A percentile compares a stretch with the other conserved stretches of the same genome.
phyloP scores from a whole-genome alignment of 2,329 filamentous ascomycete genomes.

The Pyricularia grisea region DNA sequence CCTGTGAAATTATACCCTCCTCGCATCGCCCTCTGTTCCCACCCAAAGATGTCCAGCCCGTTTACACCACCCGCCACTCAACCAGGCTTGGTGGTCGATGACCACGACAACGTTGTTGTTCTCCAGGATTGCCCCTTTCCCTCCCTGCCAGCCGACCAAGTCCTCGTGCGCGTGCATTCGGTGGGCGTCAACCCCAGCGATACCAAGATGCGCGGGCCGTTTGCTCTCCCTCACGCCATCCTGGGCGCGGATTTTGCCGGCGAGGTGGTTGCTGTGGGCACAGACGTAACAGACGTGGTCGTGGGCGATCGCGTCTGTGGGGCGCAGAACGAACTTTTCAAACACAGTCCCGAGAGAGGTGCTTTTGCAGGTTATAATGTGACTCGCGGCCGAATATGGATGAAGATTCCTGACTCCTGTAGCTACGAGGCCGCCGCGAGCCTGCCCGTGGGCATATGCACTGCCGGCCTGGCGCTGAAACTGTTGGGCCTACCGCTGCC shows the following conservation, averaged over 20 bases:
- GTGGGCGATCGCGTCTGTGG: constrained; percentile 12
- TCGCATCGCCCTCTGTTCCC: too few relatives aligned
- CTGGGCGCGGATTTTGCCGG: constrained; percentile 20
- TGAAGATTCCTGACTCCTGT: constrained; percentile 6
- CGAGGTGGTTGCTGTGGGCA: constrained; percentile 14
- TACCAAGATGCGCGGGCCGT: constrained; percentile 18
- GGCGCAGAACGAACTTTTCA: constrained; percentile 8
- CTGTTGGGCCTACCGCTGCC: constrained; percentile 6
- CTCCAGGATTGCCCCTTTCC: not conserved
- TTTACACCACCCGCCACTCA: too few relatives aligned
- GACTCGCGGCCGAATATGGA: constrained; percentile 7
- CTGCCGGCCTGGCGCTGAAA: constrained; percentile 8
- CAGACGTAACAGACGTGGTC: constrained; percentile 4
- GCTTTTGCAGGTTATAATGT: constrained; percentile 16
- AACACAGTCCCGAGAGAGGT: constrained; percentile 6
- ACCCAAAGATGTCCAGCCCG: too few relatives aligned
- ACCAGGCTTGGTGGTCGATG: too few relatives aligned
- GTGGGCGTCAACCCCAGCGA: constrained; percentile 22
- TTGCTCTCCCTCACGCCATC: constrained; percentile 12
- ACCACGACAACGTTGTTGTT: too few relatives aligned
- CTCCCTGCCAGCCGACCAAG: not conserved
- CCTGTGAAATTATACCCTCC: too few relatives aligned
- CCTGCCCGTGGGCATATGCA: constrained; percentile 10
- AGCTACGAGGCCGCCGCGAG: constrained; percentile 9
- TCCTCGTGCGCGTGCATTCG: constrained; percentile 5